Evolutionary conservation across 441 rosid genomes (phyloP).

Genomic region (Croton setiger): DNA sequence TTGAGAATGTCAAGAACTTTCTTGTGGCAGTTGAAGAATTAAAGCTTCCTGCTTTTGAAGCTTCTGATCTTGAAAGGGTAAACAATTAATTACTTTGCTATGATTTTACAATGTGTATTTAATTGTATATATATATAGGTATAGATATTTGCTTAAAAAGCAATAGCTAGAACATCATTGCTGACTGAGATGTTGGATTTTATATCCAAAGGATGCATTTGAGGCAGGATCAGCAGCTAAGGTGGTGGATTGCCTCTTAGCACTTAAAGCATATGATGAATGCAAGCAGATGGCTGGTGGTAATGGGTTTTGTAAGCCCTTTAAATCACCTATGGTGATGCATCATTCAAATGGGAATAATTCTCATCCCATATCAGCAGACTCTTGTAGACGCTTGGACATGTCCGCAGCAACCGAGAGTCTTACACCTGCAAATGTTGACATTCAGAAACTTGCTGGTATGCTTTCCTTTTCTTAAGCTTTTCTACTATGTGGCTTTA

Average conservation of each 20-base stretch:
- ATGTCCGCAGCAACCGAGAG: slow-evolving; percentile 39
- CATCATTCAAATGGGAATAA: slow-evolving; percentile 41
- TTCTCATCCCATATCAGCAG: slow-evolving; percentile 34
- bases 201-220: slow-evolving; percentile 52
- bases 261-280: slow-evolving; percentile 70
- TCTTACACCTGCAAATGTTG: slow-evolving; percentile 30
- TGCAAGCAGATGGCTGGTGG: slow-evolving; percentile 51
- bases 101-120: too few relatives aligned
- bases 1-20: slow-evolving; percentile 86
- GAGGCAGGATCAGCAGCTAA: slow-evolving; percentile 76
- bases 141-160: not conserved
- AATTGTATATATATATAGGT: too few relatives aligned
- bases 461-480: not conserved
- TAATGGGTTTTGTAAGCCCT: slow-evolving; percentile 54
- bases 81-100: not conserved
- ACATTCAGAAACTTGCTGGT: slow-evolving; percentile 51
- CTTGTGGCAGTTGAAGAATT: slow-evolving; percentile 74
- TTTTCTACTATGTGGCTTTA: not conserved
- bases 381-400: slow-evolving; percentile 59
- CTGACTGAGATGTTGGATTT: not conserved
- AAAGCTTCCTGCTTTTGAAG: slow-evolving; percentile 87
- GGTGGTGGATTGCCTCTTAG: slow-evolving; percentile 82
- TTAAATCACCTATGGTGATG: slow-evolving; percentile 57
- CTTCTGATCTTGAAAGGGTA: slow-evolving; percentile 96
- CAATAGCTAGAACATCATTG: not conserved